Conservation (phyloP, 2,329 filamentous ascomycete species). For the Exophiala dermatitidis region DNA sequence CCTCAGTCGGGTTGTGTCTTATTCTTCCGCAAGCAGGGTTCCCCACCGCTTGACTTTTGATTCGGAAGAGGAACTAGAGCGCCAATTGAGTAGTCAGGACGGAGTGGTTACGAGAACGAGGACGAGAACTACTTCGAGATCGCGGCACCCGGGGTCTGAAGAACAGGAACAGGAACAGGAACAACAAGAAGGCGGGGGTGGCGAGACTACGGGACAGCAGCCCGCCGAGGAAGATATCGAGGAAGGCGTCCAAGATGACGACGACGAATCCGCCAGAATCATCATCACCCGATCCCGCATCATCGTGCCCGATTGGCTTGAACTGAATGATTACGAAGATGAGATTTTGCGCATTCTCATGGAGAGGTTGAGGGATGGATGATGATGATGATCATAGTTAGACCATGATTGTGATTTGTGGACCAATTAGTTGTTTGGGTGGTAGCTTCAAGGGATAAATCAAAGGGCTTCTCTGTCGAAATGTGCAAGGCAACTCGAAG, state of each 20-base stretch:
- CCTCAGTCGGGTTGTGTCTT: slow-evolving; percentile 1
- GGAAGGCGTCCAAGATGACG: too few species aligned
- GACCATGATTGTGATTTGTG: not conserved
- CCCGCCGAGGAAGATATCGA: too few species aligned
- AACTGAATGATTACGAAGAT: slow-evolving; percentile 20
- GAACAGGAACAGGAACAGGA: too few species aligned
- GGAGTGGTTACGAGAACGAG: too few species aligned
- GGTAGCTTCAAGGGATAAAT: not conserved
- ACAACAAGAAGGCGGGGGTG: too few species aligned
- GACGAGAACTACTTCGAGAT: too few species aligned
- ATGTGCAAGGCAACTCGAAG: too few species aligned
- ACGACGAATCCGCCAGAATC: slow-evolving; percentile 4
- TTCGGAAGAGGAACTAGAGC: not conserved
- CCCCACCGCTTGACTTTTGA: not conserved
- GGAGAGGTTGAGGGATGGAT: slow-evolving; percentile 14
- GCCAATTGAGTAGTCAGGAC: not conserved
- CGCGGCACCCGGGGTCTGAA: too few species aligned
- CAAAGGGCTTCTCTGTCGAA: too few species aligned
- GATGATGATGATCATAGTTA: not conserved
- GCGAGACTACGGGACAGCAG: too few species aligned
- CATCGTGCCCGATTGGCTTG: slow-evolving; percentile 21
- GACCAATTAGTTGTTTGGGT: not conserved
- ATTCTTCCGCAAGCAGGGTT: slow-evolving; percentile 2
- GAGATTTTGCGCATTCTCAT: slow-evolving; percentile 21
- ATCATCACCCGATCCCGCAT: slow-evolving; percentile 15